Evolutionary conservation across 1,139 yeast species (phyloP).

Genomic region (Taphrina sp.): DNA sequence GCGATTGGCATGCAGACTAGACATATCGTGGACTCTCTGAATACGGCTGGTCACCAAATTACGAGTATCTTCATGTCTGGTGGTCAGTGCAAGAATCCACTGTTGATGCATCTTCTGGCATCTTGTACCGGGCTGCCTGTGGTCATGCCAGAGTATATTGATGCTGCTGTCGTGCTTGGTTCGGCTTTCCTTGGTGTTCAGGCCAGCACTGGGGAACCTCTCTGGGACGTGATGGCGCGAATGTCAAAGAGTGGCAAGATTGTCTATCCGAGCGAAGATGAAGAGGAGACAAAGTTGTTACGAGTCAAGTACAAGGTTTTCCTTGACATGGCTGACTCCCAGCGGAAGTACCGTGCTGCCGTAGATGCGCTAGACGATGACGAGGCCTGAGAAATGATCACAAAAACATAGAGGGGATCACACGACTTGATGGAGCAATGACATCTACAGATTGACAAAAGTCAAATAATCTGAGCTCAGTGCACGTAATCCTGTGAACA

Average conservation of each 20-base stretch:
- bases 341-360: constrained; percentile 66
- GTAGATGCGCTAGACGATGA: constrained; percentile 52
- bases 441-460: too few species aligned
- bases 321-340: constrained; percentile 80
- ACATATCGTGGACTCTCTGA: constrained; percentile 86
- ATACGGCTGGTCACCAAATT: constrained; percentile 71
- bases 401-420: too few species aligned
- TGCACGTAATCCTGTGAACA: too few species aligned
- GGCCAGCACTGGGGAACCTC: constrained; percentile 56
- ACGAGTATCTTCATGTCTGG: constrained; percentile 85
- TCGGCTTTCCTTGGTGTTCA: constrained; percentile 92
- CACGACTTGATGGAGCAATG: too few species aligned
- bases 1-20: constrained; percentile 97
- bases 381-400: too few species aligned
- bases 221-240: constrained; percentile 84
- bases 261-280: constrained; percentile 62
- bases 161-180: constrained; percentile 95
- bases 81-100: constrained; percentile 90
- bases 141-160: constrained; percentile 88
- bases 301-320: constrained; percentile 77
- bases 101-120: constrained; percentile 83
- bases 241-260: constrained; percentile 82
- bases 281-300: constrained; percentile 69
- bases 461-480: too few species aligned
- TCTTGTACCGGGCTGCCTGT: constrained; percentile 93